Conservation (phyloP, 768 basidiomycete genomes). For the Panaeolus papilionaceus region DNA sequence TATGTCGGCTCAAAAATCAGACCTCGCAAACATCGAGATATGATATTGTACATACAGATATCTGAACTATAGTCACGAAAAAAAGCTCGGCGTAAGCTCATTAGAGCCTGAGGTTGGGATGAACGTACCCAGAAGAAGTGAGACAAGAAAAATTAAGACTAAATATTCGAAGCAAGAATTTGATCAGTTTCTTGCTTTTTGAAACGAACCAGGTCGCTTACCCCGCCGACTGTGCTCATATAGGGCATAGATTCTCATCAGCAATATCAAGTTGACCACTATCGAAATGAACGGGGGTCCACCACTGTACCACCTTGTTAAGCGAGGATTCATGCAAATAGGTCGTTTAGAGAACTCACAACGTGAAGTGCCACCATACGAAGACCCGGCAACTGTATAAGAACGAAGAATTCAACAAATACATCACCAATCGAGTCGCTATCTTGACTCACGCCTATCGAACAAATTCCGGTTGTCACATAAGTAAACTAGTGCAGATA, state of each 20-base stretch:
- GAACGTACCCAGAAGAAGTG: background rate
- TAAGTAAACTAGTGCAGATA: background rate
- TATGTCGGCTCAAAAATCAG: background rate
- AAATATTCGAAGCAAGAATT: background rate
- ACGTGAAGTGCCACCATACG: slow-evolving; percentile 9
- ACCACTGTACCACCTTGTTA: background rate
- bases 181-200: background rate
- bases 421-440: too few species aligned
- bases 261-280: background rate
- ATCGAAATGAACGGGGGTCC: background rate
- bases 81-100: background rate
- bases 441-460: background rate
- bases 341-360: background rate
- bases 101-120: background rate
- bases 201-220: background rate
- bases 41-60: background rate
- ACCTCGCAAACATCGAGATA: background rate
- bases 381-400: background rate
- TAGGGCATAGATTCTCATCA: background rate
- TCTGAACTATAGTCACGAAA: background rate
- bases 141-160: background rate
- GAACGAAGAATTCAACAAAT: background rate
- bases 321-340: background rate
- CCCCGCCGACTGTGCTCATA: slow-evolving; percentile 1
- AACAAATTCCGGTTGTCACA: background rate